Percentiles rank a stretch among this genome's conserved stretches.
Evolutionary conservation across 1,139 yeast genomes (phyloP).

Genomic region (Tardiomyces blankii): DNA sequence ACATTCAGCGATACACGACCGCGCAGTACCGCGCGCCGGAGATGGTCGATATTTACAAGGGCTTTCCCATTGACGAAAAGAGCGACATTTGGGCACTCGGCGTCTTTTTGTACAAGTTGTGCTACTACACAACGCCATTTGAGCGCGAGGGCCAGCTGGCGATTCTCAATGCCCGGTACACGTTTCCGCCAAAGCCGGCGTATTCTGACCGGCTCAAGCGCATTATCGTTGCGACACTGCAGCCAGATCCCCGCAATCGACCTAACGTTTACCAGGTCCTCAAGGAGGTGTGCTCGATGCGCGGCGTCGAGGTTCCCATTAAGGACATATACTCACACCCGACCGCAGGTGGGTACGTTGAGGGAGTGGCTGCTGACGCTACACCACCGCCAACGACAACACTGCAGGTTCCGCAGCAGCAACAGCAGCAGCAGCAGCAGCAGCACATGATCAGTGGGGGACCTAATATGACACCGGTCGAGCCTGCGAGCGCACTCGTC

Average conservation of each 20-base stretch:
- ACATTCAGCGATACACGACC: conserved; percentile 83
- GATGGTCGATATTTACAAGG: conserved; percentile 81
- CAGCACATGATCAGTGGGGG: no score
- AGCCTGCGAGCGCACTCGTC: conserved; percentile 1
- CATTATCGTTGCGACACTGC: conserved; percentile 64
- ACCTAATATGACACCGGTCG: neutral
- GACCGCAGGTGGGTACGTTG: conserved; percentile 1
- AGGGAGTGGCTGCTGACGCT: neutral
- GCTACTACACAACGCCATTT: conserved; percentile 92
- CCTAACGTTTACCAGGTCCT: conserved; percentile 83
- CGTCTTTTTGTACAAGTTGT: conserved; percentile 75
- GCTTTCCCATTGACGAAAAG: conserved; percentile 86
- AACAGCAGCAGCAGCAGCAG: neutral
- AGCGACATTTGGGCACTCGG: conserved; percentile 97
- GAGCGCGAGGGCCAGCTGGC: conserved; percentile 64
- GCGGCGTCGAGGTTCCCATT: conserved; percentile 44
- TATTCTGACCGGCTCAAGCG: conserved; percentile 29
- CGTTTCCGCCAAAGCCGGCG: conserved; percentile 38
- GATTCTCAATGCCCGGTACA: conserved; percentile 49
- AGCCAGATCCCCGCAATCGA: conserved; percentile 68
- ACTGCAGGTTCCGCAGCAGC: neutral
- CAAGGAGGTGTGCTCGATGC: conserved; percentile 52
- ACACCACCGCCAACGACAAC: neutral
- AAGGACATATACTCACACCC: conserved; percentile 16
- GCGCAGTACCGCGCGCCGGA: conserved; percentile 98